A percentile compares a stretch with the other conserved stretches of the same genome.
Evolutionary conservation across 83 land plant genomes (phyloP).

Genomic region (Picea abies): DNA sequence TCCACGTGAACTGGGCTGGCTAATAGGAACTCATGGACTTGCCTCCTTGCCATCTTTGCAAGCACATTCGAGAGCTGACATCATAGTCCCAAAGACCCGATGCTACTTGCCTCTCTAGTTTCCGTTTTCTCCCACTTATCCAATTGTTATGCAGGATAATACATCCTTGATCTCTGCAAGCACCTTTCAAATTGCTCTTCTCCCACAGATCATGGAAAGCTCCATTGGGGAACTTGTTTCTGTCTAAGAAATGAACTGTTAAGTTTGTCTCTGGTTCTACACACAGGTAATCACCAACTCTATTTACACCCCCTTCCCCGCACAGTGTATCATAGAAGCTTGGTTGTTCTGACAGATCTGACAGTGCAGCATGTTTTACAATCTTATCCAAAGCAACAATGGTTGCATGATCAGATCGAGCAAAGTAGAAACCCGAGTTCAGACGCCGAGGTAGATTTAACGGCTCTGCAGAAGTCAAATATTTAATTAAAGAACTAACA

Average conservation of each 20-base stretch:
- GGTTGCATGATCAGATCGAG: conserved; percentile 64
- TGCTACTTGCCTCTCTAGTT: conserved; percentile 65
- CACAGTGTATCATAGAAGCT: conserved; percentile 90
- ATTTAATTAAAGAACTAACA: not conserved
- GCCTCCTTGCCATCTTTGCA: conserved; percentile 37
- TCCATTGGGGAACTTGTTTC: conserved; percentile 81
- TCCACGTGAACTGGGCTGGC: not conserved
- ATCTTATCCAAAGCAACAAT: conserved; percentile 73
- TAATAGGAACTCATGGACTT: conserved; percentile 27
- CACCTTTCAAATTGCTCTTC: conserved; percentile 42
- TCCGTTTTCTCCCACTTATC: conserved; percentile 79
- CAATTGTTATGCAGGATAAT: conserved; percentile 83
- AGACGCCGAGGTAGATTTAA: conserved; percentile 76
- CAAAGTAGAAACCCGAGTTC: conserved; percentile 92
- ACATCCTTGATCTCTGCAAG: conserved; percentile 62
- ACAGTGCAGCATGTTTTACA: conserved; percentile 73
- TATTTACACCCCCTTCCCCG: conserved; percentile 59
- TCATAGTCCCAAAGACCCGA: conserved; percentile 92
- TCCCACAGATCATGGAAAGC: conserved; percentile 77
- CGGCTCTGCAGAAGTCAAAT: conserved; percentile 53
- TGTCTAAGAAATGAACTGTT: conserved; percentile 74
- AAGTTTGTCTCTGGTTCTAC: conserved; percentile 73
- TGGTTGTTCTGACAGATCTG: conserved; percentile 85
- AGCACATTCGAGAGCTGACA: conserved; percentile 58
- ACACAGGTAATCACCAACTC: conserved; percentile 57